These are phyloP conservation scores for Arthrobotrys iridis DNA, from an alignment of 2,329 filamentous ascomycete species.

Conservation along the genomic window DNA sequence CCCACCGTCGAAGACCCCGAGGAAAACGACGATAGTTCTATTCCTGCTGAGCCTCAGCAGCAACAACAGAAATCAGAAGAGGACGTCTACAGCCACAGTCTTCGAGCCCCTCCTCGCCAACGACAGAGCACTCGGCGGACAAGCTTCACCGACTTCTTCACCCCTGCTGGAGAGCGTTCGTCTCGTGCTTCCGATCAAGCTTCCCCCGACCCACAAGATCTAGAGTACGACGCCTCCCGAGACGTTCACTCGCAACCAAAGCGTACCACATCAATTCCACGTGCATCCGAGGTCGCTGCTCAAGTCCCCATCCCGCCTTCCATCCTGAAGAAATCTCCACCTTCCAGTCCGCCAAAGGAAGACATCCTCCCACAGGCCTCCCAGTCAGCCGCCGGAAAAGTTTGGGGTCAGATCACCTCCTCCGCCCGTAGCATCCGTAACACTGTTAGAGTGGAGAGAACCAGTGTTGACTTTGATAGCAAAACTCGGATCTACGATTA, in stretches of 20 bases:
- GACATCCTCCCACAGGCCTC: not conserved
- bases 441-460: not conserved
- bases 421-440: not conserved
- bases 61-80: too few species aligned
- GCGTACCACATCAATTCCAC: not conserved
- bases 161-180: too few species aligned
- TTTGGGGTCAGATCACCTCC: not conserved
- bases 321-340: constrained; percentile 43
- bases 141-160: too few species aligned
- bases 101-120: not conserved
- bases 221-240: not conserved
- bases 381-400: not conserved
- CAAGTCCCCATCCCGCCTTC: constrained; percentile 3
- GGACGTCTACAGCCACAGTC: not conserved
- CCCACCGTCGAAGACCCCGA: not conserved
- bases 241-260: not conserved
- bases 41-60: not conserved
- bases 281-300: constrained; percentile 18
- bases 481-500: not conserved
- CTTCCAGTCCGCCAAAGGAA: not conserved
- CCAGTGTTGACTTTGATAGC: not conserved
- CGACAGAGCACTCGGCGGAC: too few species aligned
- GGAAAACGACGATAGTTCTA: too few species aligned
- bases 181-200: too few species aligned
- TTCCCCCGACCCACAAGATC: not conserved